Evolutionary conservation across 2,329 filamentous ascomycete genomes (phyloP).

Genomic region (Zymoseptoria pseudotritici): DNA sequence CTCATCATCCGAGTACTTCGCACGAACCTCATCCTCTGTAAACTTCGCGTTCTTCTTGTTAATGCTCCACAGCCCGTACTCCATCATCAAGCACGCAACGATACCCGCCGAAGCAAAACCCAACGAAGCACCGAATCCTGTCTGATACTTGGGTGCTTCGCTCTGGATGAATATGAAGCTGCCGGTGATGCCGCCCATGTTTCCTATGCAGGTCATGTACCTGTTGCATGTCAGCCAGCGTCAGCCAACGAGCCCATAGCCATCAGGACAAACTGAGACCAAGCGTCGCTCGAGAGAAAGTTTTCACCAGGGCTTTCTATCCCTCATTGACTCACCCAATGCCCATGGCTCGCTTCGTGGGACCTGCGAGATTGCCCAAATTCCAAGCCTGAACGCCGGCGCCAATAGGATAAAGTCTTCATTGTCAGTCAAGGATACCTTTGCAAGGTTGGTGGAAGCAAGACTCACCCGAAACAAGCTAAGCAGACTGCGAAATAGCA

Average conservation of each 20-base stretch:
- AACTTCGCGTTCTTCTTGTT: conserved; percentile 30
- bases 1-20: conserved; percentile 31
- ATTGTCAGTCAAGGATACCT: background rate
- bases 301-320: too few species aligned
- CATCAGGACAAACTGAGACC: too few species aligned
- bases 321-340: conserved; percentile 22
- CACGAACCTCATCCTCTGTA: conserved; percentile 28
- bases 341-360: conserved; percentile 32
- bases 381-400: conserved; percentile 25
- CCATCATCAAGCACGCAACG: conserved; percentile 14
- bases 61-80: background rate
- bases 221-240: conserved; percentile 10
- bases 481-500: conserved; percentile 23
- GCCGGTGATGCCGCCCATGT: conserved; percentile 7
- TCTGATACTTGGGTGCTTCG: conserved; percentile 43
- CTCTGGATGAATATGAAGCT: conserved; percentile 33
- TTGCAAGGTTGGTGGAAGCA: too few species aligned
- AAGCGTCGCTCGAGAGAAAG: too few species aligned
- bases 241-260: conserved; percentile 7
- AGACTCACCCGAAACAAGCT: conserved; percentile 18
- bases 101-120: conserved; percentile 19
- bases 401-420: conserved; percentile 15
- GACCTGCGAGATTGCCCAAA: conserved; percentile 25
- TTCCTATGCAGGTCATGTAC: conserved; percentile 9
- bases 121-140: conserved; percentile 37